Evolutionary conservation across 2,329 filamentous ascomycete species (phyloP).

Genomic region (Exophiala viscosa): DNA sequence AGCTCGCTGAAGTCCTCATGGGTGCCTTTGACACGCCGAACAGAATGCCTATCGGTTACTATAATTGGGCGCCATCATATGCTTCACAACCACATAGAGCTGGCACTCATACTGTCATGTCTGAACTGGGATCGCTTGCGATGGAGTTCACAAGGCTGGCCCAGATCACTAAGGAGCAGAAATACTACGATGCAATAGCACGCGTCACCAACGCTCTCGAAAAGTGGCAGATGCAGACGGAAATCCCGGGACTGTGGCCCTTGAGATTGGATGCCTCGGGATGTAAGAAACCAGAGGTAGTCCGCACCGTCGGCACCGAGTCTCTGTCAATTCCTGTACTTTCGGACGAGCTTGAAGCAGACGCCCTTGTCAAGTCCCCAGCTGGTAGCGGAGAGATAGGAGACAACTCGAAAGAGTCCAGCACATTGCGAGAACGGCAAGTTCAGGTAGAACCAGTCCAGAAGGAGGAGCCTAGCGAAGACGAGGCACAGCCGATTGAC

Average conservation of each 20-base stretch:
- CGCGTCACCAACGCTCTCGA: conserved; percentile 79
- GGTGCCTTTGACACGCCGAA: conserved; percentile 88
- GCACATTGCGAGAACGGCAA: conserved; percentile 4
- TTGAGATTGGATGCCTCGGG: conserved; percentile 72
- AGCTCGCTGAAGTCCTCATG: conserved; percentile 76
- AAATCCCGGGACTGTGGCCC: conserved; percentile 76
- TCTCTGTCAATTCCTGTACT: neutral
- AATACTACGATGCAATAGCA: conserved; percentile 86
- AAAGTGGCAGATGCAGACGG: conserved; percentile 67
- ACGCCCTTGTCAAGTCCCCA: neutral
- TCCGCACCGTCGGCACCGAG: conserved; percentile 22
- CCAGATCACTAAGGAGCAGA: conserved; percentile 74
- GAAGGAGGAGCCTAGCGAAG: neutral
- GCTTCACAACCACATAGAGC: conserved; percentile 57
- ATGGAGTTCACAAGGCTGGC: conserved; percentile 88
- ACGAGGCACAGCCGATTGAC: conserved; percentile 10
- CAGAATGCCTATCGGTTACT: conserved; percentile 81
- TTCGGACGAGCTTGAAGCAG: neutral
- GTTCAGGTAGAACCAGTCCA: conserved; percentile 16
- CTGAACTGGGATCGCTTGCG: conserved; percentile 72
- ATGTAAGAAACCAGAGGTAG: conserved; percentile 53
- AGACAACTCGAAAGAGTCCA: neutral
- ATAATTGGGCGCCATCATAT: conserved; percentile 68
- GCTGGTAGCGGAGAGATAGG: neutral
- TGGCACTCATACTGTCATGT: conserved; percentile 53